Percentiles rank a stretch among this genome's conserved stretches.
These are phyloP conservation scores for Diaporthe sp. DNA, from an alignment of 2,329 filamentous ascomycete species.

Conservation along the genomic window DNA sequence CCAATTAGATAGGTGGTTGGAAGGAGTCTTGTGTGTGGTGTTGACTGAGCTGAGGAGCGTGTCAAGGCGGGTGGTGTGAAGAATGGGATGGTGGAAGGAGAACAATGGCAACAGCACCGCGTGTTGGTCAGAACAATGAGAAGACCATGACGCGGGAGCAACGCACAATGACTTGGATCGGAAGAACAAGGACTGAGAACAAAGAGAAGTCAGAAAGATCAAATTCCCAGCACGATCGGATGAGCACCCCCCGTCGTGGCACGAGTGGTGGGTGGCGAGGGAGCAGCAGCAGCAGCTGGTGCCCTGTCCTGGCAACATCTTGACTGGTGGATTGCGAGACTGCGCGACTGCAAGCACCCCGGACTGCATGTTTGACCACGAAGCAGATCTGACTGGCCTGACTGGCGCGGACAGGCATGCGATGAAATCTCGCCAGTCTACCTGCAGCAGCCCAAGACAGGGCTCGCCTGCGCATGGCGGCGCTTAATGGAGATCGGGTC, in stretches of 20 bases:
- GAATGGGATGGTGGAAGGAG: slow-evolving; percentile 19
- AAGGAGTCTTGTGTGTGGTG: background rate
- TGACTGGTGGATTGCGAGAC: slow-evolving; percentile 6
- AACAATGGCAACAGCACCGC: slow-evolving; percentile 33
- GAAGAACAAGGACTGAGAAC: slow-evolving; percentile 30
- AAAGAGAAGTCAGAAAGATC: slow-evolving; percentile 12
- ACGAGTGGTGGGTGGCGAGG: background rate
- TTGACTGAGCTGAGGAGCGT: background rate
- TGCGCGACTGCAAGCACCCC: slow-evolving; percentile 7
- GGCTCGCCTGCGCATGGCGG: slow-evolving; percentile 32
- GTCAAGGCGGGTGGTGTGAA: slow-evolving; percentile 8
- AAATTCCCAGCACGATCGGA: background rate
- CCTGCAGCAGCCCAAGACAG: slow-evolving; percentile 24
- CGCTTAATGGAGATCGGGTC: slow-evolving; percentile 34
- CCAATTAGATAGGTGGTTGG: slow-evolving; percentile 2
- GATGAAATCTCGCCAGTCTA: slow-evolving; percentile 40
- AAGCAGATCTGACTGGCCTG: slow-evolving; percentile 37
- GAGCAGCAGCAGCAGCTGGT: slow-evolving; percentile 1
- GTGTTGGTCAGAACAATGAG: slow-evolving; percentile 36
- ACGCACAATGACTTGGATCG: slow-evolving; percentile 6
- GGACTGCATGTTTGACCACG: slow-evolving; percentile 35
- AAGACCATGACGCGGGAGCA: slow-evolving; percentile 25
- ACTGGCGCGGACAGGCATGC: slow-evolving; percentile 39
- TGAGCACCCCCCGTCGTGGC: background rate
- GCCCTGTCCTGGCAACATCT: background rate